These are phyloP conservation scores for Fusarium beomiforme DNA, from an alignment of 2,329 filamentous ascomycete genomes.

Conservation along the genomic window DNA sequence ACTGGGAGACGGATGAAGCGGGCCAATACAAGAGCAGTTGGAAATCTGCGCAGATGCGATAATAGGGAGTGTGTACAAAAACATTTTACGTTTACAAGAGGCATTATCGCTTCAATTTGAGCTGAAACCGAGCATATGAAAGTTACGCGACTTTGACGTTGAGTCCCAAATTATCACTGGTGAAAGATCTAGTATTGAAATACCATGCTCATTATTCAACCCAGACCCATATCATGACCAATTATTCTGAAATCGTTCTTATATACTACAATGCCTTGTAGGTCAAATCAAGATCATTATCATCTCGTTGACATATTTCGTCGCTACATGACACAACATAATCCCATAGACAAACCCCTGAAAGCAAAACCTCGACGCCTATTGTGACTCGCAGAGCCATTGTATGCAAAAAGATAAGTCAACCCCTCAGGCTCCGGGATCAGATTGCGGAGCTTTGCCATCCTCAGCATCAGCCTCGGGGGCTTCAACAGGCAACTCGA, in stretches of 20 bases:
- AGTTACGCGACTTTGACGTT: not conserved
- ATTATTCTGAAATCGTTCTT: not conserved
- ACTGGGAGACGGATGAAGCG: constrained; percentile 29
- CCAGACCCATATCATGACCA: constrained; percentile 16
- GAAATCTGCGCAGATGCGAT: constrained; percentile 32
- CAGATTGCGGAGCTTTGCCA: constrained; percentile 51
- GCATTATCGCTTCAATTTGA: not conserved
- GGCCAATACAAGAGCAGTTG: constrained; percentile 21
- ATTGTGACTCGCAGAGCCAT: constrained; percentile 21
- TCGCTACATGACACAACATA: constrained; percentile 31
- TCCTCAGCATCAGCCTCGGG: constrained; percentile 58
- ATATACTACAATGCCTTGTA: constrained; percentile 22
- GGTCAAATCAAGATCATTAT: constrained; percentile 35
- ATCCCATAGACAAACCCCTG: constrained; percentile 20
- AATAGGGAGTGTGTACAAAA: constrained; percentile 38
- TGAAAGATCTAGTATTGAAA: not conserved
- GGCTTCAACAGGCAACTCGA: constrained; percentile 72
- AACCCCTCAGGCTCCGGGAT: constrained; percentile 52
- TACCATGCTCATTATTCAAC: constrained; percentile 12
- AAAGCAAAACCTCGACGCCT: constrained; percentile 21
- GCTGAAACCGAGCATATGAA: not conserved
- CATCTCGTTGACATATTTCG: constrained; percentile 34
- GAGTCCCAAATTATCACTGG: not conserved
- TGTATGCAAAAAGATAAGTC: constrained; percentile 3
- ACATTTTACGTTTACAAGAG: constrained; percentile 22